Evolutionary conservation across 495 filamentous ascomycete species (phyloP).

Genomic region (Penicillium psychrofluorescens): DNA sequence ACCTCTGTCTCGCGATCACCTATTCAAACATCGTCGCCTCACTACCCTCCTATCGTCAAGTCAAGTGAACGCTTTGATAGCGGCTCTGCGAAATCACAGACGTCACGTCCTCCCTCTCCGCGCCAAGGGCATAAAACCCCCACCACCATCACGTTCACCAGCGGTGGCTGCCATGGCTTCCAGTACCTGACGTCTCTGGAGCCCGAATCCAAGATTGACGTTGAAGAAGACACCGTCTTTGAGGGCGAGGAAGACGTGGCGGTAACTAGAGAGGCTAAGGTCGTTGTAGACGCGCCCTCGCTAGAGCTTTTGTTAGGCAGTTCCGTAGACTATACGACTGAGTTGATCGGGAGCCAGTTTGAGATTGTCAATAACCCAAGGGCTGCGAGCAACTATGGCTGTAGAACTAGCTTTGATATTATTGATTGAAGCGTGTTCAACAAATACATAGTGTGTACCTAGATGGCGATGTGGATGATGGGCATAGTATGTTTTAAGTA

Average conservation of each 20-base stretch:
- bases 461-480: no score
- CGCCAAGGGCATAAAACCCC: constrained; percentile 65
- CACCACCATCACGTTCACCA: constrained; percentile 81
- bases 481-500: no score
- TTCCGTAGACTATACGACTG: constrained; percentile 94
- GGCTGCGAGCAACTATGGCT: constrained; percentile 92
- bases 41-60: no score
- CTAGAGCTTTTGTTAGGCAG: constrained; percentile 88
- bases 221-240: constrained; percentile 70
- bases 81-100: constrained; percentile 59
- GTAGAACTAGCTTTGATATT: constrained; percentile 98
- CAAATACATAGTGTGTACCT: no score
- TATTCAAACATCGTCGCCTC: no score
- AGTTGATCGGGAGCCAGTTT: constrained; percentile 96
- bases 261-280: constrained; percentile 57
- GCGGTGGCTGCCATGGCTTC: constrained; percentile 94
- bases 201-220: constrained; percentile 46
- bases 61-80: no score
- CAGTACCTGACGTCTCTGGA: constrained; percentile 92
- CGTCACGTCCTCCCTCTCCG: constrained; percentile 32
- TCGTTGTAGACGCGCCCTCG: constrained; percentile 83
- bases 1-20: no score
- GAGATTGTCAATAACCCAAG: constrained; percentile 89
- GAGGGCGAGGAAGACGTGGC: constrained; percentile 24
- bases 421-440: constrained; percentile 35